Conservation (phyloP, 352 stramenopile species). For the Phytophthora sp. region DNA sequence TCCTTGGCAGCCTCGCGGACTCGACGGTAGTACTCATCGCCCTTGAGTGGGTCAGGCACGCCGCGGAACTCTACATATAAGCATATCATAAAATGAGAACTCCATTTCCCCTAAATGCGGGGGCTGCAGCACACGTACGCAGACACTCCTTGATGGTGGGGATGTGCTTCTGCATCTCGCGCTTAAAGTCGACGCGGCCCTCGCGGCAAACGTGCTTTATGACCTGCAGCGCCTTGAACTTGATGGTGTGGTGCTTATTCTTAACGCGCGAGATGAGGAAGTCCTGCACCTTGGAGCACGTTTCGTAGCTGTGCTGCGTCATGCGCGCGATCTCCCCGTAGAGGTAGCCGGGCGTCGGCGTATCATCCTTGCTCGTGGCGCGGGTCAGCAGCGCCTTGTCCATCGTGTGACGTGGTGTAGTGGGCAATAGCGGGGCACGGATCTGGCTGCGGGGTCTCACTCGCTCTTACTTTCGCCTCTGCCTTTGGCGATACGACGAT, state of each 20-base stretch:
- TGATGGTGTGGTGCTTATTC: slow-evolving; percentile 96
- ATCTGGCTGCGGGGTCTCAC: slow-evolving; percentile 5
- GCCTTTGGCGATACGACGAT: slow-evolving; percentile 10
- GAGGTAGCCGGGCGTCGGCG: slow-evolving; percentile 95
- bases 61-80: slow-evolving; percentile 86
- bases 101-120: background rate
- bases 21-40: slow-evolving; percentile 93
- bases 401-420: slow-evolving; percentile 51
- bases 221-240: slow-evolving; percentile 94
- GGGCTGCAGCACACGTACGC: slow-evolving; percentile 53
- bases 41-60: slow-evolving; percentile 92
- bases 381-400: slow-evolving; percentile 93
- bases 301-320: slow-evolving; percentile 92
- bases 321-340: slow-evolving; percentile 96
- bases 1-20: slow-evolving; percentile 95
- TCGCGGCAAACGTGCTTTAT: slow-evolving; percentile 94
- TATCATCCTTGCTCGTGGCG: slow-evolving; percentile 93
- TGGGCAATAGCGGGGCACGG: background rate
- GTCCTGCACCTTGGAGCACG: slow-evolving; percentile 87
- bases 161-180: slow-evolving; percentile 92
- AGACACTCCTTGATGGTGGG: slow-evolving; percentile 93
- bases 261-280: slow-evolving; percentile 93
- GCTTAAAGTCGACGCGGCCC: slow-evolving; percentile 91
- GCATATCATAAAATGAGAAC: slow-evolving; percentile 9
- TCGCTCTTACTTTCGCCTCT: slow-evolving; percentile 16